Percentiles rank a stretch among this genome's conserved stretches.
phyloP scores from a whole-genome alignment of 169 alveolate species.

The Plasmodium vinckei region DNA sequence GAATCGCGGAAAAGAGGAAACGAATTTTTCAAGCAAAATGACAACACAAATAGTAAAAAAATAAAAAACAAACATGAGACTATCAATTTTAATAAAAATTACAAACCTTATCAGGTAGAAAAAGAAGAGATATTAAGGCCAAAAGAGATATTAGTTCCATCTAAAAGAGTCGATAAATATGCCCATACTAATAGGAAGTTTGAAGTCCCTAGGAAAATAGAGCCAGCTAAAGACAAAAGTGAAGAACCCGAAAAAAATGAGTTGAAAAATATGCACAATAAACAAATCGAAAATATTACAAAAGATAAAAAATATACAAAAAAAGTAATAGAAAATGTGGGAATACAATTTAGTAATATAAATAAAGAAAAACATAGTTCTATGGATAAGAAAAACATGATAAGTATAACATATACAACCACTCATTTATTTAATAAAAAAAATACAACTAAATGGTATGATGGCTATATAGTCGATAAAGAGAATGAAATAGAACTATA shows the following conservation, averaged over 20 bases:
- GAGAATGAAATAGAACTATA: constrained; percentile 20
- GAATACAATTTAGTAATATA: neutral
- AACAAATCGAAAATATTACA: neutral
- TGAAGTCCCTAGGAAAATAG: constrained; percentile 47
- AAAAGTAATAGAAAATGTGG: neutral
- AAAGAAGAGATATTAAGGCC: neutral
- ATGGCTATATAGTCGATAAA: constrained; percentile 27
- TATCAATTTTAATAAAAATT: neutral
- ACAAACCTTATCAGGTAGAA: neutral
- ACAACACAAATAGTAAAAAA: neutral
- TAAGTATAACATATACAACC: constrained; percentile 29
- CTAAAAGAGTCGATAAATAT: constrained; percentile 3
- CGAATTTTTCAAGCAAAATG: neutral
- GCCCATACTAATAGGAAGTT: constrained; percentile 17
- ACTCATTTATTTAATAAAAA: constrained; percentile 16
- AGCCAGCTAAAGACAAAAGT: neutral
- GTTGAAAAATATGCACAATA: neutral
- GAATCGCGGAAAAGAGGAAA: constrained; percentile 9
- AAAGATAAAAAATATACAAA: neutral
- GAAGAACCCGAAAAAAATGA: neutral
- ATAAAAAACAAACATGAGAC: neutral
- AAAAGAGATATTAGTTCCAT: neutral
- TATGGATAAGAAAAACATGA: neutral
- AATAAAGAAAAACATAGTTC: neutral
- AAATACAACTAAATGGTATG: constrained; percentile 50